Conservation (phyloP, 2,329 filamentous ascomycete species). For the Fusarium gaditjirri region DNA sequence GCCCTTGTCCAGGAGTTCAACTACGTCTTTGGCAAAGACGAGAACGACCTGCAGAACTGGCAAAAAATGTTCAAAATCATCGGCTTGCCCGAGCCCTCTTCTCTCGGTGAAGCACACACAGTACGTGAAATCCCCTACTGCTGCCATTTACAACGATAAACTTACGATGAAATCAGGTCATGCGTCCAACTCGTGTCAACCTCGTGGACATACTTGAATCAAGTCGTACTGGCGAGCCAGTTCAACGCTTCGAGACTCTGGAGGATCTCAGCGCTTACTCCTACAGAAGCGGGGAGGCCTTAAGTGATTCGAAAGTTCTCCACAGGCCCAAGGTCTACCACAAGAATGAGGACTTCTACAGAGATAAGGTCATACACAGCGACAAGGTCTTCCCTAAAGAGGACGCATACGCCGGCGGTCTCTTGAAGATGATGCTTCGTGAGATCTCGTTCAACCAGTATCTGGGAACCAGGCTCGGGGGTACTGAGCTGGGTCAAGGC, state of each 20-base stretch:
- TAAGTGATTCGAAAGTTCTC: too few relatives aligned
- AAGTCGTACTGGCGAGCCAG: not conserved
- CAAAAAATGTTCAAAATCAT: constrained; percentile 17
- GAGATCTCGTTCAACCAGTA: constrained; percentile 2
- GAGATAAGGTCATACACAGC: too few relatives aligned
- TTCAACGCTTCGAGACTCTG: constrained; percentile 8
- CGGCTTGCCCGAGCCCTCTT: not conserved
- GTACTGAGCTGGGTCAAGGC: too few relatives aligned
- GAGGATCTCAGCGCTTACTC: constrained; percentile 4
- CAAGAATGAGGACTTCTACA: too few relatives aligned
- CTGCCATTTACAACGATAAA: too few relatives aligned
- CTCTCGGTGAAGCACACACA: constrained; percentile 6
- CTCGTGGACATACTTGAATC: constrained; percentile 11
- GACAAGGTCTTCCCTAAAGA: constrained; percentile 13
- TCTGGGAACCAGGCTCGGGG: too few relatives aligned
- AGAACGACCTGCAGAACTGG: constrained; percentile 9
- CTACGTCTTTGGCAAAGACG: constrained; percentile 11
- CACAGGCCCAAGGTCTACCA: too few relatives aligned
- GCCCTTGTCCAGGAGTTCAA: constrained; percentile 22
- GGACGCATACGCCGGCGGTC: not conserved
- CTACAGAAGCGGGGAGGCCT: too few relatives aligned
- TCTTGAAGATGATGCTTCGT: constrained; percentile 24
- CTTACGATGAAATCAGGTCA: not conserved
- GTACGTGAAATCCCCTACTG: too few relatives aligned
- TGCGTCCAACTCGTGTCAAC: constrained; percentile 19